These are phyloP conservation scores for Fraxinus dipetala DNA, from an alignment of 305 asterid genomes.

Conservation along the genomic window DNA sequence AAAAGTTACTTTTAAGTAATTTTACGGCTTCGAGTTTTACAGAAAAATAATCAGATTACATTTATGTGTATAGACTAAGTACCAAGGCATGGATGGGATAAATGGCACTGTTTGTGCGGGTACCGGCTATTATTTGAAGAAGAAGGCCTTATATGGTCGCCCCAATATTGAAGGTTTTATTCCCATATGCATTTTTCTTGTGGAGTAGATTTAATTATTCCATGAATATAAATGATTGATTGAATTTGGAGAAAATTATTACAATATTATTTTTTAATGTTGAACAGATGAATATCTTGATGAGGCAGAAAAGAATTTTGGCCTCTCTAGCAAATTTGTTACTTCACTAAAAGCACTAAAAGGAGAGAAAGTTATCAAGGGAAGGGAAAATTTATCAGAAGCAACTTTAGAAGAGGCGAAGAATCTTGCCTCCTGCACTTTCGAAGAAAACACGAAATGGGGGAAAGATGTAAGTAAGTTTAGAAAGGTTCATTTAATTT, in stretches of 20 bases:
- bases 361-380: constrained; percentile 11
- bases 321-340: constrained; percentile 45
- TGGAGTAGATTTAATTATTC: background rate
- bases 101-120: constrained; percentile 69
- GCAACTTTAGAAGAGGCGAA: constrained; percentile 51
- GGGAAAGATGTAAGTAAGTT: constrained; percentile 54
- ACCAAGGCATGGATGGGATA: constrained; percentile 87
- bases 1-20: background rate
- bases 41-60: background rate
- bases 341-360: constrained; percentile 43
- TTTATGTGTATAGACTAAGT: constrained; percentile 48
- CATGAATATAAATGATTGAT: background rate
- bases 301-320: constrained; percentile 47
- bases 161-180: constrained; percentile 40
- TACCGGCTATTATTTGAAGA: constrained; percentile 71
- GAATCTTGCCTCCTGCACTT: constrained; percentile 62
- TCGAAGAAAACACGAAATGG: constrained; percentile 68
- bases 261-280: background rate
- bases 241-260: background rate
- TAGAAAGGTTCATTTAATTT: background rate
- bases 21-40: background rate
- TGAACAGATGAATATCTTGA: constrained; percentile 45
- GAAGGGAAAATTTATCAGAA: constrained; percentile 25
- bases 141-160: constrained; percentile 50
- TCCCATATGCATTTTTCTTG: background rate